phyloP scores from a whole-genome alignment of 2,329 filamentous ascomycete genomes.

The Cytospora schulzeri region DNA sequence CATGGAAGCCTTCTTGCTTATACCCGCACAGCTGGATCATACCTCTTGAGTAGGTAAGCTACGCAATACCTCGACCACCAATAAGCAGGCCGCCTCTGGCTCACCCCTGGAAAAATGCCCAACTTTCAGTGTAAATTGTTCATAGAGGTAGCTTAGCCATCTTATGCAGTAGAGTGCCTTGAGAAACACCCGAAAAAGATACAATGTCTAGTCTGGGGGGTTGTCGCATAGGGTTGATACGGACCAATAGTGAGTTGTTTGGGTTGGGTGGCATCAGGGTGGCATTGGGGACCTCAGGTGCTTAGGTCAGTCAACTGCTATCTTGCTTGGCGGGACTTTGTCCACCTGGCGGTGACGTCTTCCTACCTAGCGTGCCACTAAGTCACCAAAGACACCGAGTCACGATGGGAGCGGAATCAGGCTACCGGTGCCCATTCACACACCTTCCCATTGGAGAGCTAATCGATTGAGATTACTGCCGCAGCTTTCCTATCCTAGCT shows the following conservation, averaged over 20 bases:
- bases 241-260: background rate
- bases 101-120: background rate
- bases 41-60: too few species aligned
- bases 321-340: slow-evolving; percentile 8
- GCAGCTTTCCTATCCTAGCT: background rate
- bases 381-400: slow-evolving; percentile 9
- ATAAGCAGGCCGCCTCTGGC: too few species aligned
- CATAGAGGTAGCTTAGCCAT: background rate
- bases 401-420: slow-evolving; percentile 2
- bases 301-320: background rate
- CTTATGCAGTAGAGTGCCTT: background rate
- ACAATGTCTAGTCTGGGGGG: too few species aligned
- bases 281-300: slow-evolving; percentile 5
- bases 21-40: too few species aligned
- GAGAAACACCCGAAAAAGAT: background rate
- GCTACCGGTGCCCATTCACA: slow-evolving; percentile 5
- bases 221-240: background rate
- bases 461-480: background rate
- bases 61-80: too few species aligned
- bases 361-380: slow-evolving; percentile 8
- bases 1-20: background rate
- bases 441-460: slow-evolving; percentile 11
- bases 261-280: background rate
- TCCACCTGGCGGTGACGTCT: slow-evolving; percentile 15
- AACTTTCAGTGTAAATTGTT: background rate